Evolutionary conservation across 2,329 filamentous ascomycete species (phyloP).

Genomic region (Penicillium sp.): DNA sequence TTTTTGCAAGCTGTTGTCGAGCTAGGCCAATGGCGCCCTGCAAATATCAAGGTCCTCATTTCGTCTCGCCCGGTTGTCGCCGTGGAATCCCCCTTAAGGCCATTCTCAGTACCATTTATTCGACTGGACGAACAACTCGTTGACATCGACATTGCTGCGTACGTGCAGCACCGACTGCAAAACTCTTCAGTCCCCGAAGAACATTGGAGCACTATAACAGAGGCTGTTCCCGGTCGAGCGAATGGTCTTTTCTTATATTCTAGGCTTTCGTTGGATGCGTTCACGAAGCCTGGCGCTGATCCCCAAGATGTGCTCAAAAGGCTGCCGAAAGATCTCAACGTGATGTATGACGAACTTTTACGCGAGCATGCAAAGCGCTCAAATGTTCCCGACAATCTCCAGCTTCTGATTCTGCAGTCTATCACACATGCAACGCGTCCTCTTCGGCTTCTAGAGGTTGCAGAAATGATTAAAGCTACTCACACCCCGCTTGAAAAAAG

Average conservation of each 20-base stretch:
- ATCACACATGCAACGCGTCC: conserved; percentile 48
- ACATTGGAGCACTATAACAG: conserved; percentile 10
- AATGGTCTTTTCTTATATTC: conserved; percentile 23
- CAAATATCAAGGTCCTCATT: conserved; percentile 44
- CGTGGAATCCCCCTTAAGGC: conserved; percentile 1
- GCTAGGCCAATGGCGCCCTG: conserved; percentile 36
- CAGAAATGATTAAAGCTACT: conserved; percentile 21
- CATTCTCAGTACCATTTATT: conserved; percentile 11
- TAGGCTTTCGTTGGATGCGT: conserved; percentile 19
- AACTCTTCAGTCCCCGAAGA: conserved; percentile 7
- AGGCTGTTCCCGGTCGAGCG: conserved; percentile 17
- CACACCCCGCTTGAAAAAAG: conserved; percentile 5
- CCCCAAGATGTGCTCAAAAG: conserved; percentile 16
- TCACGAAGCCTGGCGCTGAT: conserved; percentile 5
- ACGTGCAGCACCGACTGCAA: conserved; percentile 15
- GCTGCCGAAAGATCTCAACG: conserved; percentile 42
- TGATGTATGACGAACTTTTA: conserved; percentile 45
- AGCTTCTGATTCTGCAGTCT: conserved; percentile 44
- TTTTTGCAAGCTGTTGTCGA: conserved; percentile 39
- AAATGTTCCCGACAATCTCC: conserved; percentile 33
- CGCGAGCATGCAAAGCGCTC: conserved; percentile 39
- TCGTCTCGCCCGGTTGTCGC: conserved; percentile 43
- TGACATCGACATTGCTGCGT: conserved; percentile 16
- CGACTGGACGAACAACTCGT: conserved; percentile 9
- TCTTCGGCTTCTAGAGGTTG: conserved; percentile 48